Evolutionary conservation across 2,329 filamentous ascomycete genomes (phyloP).

Genomic region (Fusarium equiseti): DNA sequence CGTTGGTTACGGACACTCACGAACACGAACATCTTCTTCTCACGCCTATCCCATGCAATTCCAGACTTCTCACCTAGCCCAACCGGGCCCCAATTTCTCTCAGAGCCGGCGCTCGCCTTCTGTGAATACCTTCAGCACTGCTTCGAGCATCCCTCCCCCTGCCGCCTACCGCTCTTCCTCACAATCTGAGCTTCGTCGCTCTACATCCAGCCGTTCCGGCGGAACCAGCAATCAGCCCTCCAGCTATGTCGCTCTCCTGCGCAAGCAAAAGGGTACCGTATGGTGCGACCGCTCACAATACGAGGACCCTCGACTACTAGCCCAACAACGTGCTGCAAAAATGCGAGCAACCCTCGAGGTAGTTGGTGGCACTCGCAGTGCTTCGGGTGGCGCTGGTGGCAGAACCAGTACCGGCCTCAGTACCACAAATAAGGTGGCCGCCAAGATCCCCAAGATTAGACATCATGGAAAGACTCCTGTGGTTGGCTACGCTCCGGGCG

Average conservation of each 20-base stretch:
- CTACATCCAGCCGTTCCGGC: slow-evolving; percentile 82
- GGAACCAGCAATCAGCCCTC: slow-evolving; percentile 66
- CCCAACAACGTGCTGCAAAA: slow-evolving; percentile 88
- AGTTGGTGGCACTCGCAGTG: slow-evolving; percentile 68
- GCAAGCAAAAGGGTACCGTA: slow-evolving; percentile 96
- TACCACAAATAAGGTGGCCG: slow-evolving; percentile 74
- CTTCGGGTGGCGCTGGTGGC: slow-evolving; percentile 49
- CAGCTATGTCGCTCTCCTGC: slow-evolving; percentile 95
- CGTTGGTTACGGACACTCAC: slow-evolving; percentile 64
- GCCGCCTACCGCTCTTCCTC: slow-evolving; percentile 68
- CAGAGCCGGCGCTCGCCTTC: slow-evolving; percentile 71
- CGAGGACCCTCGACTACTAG: slow-evolving; percentile 86
- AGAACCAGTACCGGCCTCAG: slow-evolving; percentile 74
- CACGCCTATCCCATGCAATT: slow-evolving; percentile 60
- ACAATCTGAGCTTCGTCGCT: slow-evolving; percentile 74
- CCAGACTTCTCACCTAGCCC: slow-evolving; percentile 50
- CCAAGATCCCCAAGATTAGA: slow-evolving; percentile 92
- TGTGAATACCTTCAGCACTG: slow-evolving; percentile 76
- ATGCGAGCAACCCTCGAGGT: slow-evolving; percentile 88
- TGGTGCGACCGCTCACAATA: slow-evolving; percentile 97
- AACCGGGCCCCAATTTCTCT: slow-evolving; percentile 49
- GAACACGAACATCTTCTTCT: slow-evolving; percentile 69
- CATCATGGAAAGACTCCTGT: slow-evolving; percentile 86
- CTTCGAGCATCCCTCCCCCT: slow-evolving; percentile 74
- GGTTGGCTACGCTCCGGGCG: slow-evolving; percentile 81